These are phyloP conservation scores for Azolla pinnata DNA, from an alignment of 75 land plant genomes.

Conservation along the genomic window DNA sequence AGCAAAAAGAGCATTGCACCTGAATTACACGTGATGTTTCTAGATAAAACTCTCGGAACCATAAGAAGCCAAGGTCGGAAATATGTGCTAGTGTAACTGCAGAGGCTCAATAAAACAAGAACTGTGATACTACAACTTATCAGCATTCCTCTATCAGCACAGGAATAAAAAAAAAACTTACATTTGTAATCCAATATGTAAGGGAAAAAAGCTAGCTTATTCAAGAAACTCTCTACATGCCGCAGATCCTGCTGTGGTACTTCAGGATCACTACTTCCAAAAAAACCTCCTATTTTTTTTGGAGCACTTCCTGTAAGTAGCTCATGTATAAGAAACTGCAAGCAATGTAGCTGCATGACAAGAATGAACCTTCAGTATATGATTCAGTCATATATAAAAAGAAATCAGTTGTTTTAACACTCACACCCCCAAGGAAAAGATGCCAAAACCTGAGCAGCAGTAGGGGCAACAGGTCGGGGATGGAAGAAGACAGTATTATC, in stretches of 20 bases:
- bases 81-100: slow-evolving; percentile 80
- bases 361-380: no score
- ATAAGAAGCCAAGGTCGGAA: slow-evolving; percentile 90
- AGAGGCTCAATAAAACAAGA: slow-evolving; percentile 6
- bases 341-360: slow-evolving; percentile 79
- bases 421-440: not conserved
- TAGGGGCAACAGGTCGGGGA: slow-evolving; percentile 90
- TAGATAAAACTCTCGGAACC: slow-evolving; percentile 98
- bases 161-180: slow-evolving; percentile 21
- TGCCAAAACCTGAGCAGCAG: slow-evolving; percentile 72
- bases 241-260: slow-evolving; percentile 62
- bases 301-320: slow-evolving; percentile 87
- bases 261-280: slow-evolving; percentile 71
- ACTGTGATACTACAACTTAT: no score
- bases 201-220: slow-evolving; percentile 83
- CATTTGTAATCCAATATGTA: slow-evolving; percentile 87
- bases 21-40: slow-evolving; percentile 99
- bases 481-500: slow-evolving; percentile 55
- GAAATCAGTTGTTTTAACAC: no score
- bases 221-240: slow-evolving; percentile 75
- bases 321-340: slow-evolving; percentile 95
- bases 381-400: no score
- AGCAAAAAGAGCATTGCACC: slow-evolving; percentile 36
- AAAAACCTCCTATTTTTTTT: slow-evolving; percentile 83
- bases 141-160: not conserved